These are phyloP conservation scores for Metarhizium sp. DNA, from an alignment of 2,329 filamentous ascomycete genomes.

Conservation along the genomic window DNA sequence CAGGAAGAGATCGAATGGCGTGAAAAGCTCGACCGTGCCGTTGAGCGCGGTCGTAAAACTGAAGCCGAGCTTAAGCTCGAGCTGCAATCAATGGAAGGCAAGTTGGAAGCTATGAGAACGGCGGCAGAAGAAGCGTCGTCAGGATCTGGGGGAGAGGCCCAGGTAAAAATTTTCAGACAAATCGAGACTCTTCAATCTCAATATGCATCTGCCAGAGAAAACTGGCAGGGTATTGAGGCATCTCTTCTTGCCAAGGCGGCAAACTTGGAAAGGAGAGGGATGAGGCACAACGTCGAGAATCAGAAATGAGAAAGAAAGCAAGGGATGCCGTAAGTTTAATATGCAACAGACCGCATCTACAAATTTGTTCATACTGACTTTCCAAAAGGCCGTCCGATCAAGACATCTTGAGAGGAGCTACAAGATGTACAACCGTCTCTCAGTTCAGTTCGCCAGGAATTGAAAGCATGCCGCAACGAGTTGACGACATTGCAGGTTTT, in stretches of 20 bases:
- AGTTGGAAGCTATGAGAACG: slow-evolving; percentile 77
- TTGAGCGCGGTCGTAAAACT: slow-evolving; percentile 56
- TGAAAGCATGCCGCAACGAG: slow-evolving; percentile 48
- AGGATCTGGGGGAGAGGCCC: slow-evolving; percentile 68
- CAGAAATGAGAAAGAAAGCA: slow-evolving; percentile 80
- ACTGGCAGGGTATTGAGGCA: slow-evolving; percentile 94
- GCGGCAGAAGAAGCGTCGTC: slow-evolving; percentile 85
- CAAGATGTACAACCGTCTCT: slow-evolving; percentile 58
- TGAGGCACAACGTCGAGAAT: slow-evolving; percentile 73
- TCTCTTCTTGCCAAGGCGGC: slow-evolving; percentile 70
- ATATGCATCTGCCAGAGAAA: slow-evolving; percentile 87
- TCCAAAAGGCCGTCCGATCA: slow-evolving; percentile 46
- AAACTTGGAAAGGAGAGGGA: slow-evolving; percentile 84
- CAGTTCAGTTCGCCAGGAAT: slow-evolving; percentile 55
- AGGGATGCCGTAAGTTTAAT: slow-evolving; percentile 62
- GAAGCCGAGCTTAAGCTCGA: slow-evolving; percentile 79
- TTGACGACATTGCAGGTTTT: slow-evolving; percentile 53
- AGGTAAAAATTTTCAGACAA: slow-evolving; percentile 84
- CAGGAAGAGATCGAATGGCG: slow-evolving; percentile 62
- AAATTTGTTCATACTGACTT: neutral
- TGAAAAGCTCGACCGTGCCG: slow-evolving; percentile 63
- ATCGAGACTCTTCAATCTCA: slow-evolving; percentile 94
- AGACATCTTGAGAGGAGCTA: slow-evolving; percentile 70
- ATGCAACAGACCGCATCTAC: neutral
- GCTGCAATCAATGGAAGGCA: slow-evolving; percentile 68